These are phyloP conservation scores for Pseudozyma flocculosa DNA, from an alignment of 1,284 basidiomycete species.

Conservation along the genomic window DNA sequence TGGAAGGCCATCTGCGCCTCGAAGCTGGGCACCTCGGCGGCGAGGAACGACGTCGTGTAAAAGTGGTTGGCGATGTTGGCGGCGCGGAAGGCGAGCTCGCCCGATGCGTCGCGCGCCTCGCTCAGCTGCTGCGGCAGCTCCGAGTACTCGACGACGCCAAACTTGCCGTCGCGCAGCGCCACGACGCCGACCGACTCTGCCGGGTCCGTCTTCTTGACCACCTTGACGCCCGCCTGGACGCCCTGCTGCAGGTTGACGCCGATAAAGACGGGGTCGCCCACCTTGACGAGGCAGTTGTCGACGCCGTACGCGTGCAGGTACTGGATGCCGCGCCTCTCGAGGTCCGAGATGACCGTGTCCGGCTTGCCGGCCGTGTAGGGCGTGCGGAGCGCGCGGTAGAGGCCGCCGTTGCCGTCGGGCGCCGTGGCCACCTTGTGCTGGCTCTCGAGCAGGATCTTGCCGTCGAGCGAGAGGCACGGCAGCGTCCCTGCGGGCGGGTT, in stretches of 20 bases:
- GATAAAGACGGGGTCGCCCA: constrained; percentile 94
- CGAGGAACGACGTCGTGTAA: constrained; percentile 86
- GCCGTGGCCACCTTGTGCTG: constrained; percentile 80
- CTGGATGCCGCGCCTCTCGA: constrained; percentile 73
- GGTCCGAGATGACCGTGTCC: constrained; percentile 79
- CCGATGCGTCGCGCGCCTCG: constrained; percentile 70
- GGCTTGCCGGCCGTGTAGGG: constrained; percentile 64
- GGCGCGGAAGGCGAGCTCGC: constrained; percentile 77
- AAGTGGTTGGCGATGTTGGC: constrained; percentile 99
- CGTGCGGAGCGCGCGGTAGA: constrained; percentile 86
- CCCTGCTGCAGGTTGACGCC: constrained; percentile 85
- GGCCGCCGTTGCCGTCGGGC: constrained; percentile 95
- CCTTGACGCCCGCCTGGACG: constrained; percentile 90
- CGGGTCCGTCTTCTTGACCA: constrained; percentile 84
- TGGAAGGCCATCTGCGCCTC: constrained; percentile 92
- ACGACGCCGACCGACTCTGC: constrained; percentile 94
- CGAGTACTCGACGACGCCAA: constrained; percentile 93
- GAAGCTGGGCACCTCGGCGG: constrained; percentile 71
- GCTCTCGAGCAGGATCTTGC: constrained; percentile 86
- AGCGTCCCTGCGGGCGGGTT: constrained; percentile 72
- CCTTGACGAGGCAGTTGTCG: constrained; percentile 97
- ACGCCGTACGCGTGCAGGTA: constrained; percentile 96
- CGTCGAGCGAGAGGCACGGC: constrained; percentile 89
- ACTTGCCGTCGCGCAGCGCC: constrained; percentile 76
- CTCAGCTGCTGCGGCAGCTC: constrained; percentile 88